phyloP scores from a whole-genome alignment of 73 alveolate genomes.

The Symbiodinium natans region DNA sequence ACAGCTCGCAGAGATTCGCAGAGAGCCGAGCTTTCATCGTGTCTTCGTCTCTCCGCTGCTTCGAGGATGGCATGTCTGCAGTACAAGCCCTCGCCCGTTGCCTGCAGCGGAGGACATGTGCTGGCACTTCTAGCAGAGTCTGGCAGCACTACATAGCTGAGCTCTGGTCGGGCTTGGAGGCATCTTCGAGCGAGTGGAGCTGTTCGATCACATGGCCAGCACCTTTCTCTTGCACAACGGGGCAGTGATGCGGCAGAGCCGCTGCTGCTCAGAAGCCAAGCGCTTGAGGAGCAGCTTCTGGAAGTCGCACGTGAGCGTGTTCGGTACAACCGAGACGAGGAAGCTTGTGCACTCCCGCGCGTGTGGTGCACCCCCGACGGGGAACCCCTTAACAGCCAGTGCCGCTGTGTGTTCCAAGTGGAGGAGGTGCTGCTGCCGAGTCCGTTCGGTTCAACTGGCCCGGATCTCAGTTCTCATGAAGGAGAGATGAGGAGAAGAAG shows the following conservation, averaged over 20 bases:
- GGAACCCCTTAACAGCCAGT: too few species aligned
- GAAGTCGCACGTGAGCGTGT: background rate
- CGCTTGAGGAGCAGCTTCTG: background rate
- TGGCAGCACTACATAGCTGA: background rate
- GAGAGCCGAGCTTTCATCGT: background rate
- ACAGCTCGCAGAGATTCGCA: background rate
- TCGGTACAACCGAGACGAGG: background rate
- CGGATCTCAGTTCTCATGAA: too few species aligned
- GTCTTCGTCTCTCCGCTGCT: background rate
- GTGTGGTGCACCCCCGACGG: too few species aligned
- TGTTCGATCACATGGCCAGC: slow-evolving; percentile 70
- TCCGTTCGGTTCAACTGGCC: too few species aligned
- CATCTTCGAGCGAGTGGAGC: slow-evolving; percentile 42
- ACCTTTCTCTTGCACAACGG: too few species aligned
- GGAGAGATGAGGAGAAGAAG: too few species aligned
- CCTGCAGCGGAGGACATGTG: background rate
- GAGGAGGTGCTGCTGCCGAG: too few species aligned
- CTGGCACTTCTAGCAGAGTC: background rate
- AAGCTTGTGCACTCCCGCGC: background rate
- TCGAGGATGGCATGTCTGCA: slow-evolving; percentile 79
- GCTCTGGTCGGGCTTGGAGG: background rate
- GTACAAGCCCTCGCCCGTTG: slow-evolving; percentile 68
- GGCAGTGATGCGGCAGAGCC: too few species aligned
- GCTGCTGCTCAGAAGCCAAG: background rate
- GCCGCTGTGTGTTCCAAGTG: too few species aligned